A percentile compares a stretch with the other conserved stretches of the same genome.
Evolutionary conservation across 768 basidiomycete species (phyloP).

Genomic region (Kwoniella bestiolae): DNA sequence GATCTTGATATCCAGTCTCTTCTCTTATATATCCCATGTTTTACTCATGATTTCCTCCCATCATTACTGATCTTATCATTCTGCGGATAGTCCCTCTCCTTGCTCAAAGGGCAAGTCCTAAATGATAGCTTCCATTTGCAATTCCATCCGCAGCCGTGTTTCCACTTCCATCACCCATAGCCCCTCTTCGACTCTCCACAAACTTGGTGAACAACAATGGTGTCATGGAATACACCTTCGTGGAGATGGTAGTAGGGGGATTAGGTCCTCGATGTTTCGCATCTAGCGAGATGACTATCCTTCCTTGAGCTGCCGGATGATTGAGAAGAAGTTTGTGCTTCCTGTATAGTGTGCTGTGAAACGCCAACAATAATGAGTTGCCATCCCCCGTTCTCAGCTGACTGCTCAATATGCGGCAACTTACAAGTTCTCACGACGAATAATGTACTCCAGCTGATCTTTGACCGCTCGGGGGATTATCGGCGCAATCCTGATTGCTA

Average conservation of each 20-base stretch:
- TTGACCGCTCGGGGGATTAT: background rate
- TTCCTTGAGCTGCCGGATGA: background rate
- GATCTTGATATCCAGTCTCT: too few species aligned
- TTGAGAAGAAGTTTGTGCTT: background rate
- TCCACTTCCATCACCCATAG: too few species aligned
- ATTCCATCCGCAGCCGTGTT: too few species aligned
- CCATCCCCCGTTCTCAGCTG: too few species aligned
- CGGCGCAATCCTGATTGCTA: background rate
- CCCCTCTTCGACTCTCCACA: background rate
- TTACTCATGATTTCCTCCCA: too few species aligned
- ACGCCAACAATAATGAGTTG: background rate
- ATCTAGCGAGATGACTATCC: background rate
- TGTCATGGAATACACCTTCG: background rate
- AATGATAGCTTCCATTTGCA: too few species aligned
- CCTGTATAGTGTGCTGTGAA: background rate
- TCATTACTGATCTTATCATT: too few species aligned
- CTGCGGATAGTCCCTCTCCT: too few species aligned
- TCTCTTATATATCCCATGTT: too few species aligned
- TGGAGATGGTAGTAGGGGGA: background rate
- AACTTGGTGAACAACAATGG: background rate
- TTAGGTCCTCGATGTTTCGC: background rate
- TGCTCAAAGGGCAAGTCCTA: too few species aligned
- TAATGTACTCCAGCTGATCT: background rate
- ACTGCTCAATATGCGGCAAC: background rate
- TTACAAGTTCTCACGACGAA: background rate